phyloP scores from a whole-genome alignment of 495 filamentous ascomycete genomes.

The Amniculicola lignicola region DNA sequence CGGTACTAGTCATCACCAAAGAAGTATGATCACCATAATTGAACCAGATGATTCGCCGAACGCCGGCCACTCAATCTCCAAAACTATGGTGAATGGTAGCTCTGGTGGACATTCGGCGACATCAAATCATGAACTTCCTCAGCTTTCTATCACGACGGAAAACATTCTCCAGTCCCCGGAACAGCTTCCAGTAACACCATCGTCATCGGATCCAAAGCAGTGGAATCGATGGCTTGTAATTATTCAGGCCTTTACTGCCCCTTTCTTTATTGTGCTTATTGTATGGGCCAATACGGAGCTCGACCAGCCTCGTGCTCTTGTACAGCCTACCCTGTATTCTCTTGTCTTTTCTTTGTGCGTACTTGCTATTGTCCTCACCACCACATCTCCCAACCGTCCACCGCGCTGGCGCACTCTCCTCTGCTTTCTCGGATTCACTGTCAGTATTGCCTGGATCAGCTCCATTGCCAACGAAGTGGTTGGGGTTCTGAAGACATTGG shows the following conservation, averaged over 20 bases:
- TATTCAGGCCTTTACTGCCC: conserved; percentile 82
- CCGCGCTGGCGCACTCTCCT: conserved; percentile 70
- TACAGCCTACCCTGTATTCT: conserved; percentile 64
- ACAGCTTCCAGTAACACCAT: conserved; percentile 13
- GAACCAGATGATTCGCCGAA: conserved; percentile 15
- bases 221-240: conserved; percentile 92
- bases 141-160: conserved; percentile 5
- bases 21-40: conserved; percentile 18
- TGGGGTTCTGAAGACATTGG: conserved; percentile 87
- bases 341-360: conserved; percentile 66
- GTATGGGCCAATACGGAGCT: conserved; percentile 67
- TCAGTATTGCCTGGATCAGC: conserved; percentile 91
- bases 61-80: background rate
- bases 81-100: background rate
- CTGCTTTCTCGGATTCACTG: conserved; percentile 86
- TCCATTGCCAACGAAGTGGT: conserved; percentile 97
- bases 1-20: conserved; percentile 1
- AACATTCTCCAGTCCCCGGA: conserved; percentile 28
- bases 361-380: conserved; percentile 63
- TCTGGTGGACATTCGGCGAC: background rate
- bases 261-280: conserved; percentile 75
- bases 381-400: conserved; percentile 51
- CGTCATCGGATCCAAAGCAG: conserved; percentile 45
- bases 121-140: background rate
- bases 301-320: conserved; percentile 50